Evolutionary conservation across 2,329 filamentous ascomycete species (phyloP), one percentile per base, ranked within the genome.

Genomic region (Xylaria arbuscula): DNA sequence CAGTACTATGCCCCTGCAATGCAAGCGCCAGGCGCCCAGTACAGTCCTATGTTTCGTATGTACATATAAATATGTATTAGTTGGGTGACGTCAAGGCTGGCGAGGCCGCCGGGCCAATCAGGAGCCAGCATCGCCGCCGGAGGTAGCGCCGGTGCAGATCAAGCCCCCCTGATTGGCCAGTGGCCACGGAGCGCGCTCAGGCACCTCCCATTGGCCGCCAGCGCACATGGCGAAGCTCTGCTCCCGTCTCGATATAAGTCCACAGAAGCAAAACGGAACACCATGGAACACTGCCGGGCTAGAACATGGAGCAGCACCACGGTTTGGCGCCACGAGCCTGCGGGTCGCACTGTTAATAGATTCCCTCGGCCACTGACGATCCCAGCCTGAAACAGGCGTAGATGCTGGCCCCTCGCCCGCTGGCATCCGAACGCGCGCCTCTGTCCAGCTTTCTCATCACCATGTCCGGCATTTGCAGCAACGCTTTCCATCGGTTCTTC

Each of bases 51-150:
- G 10, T 34, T 24, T 6, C 54, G 54, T 56, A 56, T 17, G 3
- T 40, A 40, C 54, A 42, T 56, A 42, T 17, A 4, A n/a, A 24
- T 56, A 56, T 40, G 36, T 56, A 28, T 17, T 24, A 57, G 5
- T 32, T 32, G 55, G 55, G 38, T 32, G 51, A 66, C 51, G 64
- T 62, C 32, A 15, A 48, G 19, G 36, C 7, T 15, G 22, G 11
- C 48, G 6, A 34, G 54, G 40, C 28, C 11, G 2, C 32, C 28
- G 19, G 28, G 40, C 65, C 65, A 67, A 67, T 67, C 48, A 4
- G 34, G 15, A 40, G 1, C 17, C 54, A 19, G 34, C 1, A 32
- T 13, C 5, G 17, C 40, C 2, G 11, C 19, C 48, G 61, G 65
- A 10, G 36, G 13, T 2, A 56, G 3, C 1, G n/a, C 55, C 65